Conservation (phyloP, 768 basidiomycete genomes). For the Cyclocybe cylindracea region DNA sequence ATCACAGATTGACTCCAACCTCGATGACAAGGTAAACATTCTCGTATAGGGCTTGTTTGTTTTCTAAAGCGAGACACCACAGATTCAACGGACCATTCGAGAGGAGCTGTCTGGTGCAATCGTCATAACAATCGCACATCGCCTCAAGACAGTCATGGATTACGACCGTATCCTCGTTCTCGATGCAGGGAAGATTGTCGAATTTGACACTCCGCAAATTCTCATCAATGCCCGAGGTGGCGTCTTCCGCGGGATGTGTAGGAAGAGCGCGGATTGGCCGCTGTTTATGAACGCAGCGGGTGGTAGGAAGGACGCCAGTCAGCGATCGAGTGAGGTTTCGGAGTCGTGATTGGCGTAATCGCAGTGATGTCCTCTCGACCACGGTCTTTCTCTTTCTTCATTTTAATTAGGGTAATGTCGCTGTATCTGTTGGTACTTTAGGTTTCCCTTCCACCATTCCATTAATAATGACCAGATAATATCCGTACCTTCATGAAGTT, state of each 20-base stretch:
- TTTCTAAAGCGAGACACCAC: not conserved
- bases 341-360: slow-evolving; percentile 4
- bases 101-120: slow-evolving; percentile 72
- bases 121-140: slow-evolving; percentile 84
- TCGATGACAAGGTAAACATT: slow-evolving; percentile 62
- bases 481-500: too few species aligned
- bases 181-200: slow-evolving; percentile 69
- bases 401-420: not conserved
- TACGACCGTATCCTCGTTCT: slow-evolving; percentile 76
- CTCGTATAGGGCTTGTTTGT: not conserved
- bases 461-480: too few species aligned
- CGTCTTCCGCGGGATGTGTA: slow-evolving; percentile 69
- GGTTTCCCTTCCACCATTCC: too few species aligned
- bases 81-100: slow-evolving; percentile 75
- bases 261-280: slow-evolving; percentile 57
- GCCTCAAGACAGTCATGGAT: slow-evolving; percentile 76
- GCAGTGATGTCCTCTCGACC: not conserved
- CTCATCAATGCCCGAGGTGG: slow-evolving; percentile 57
- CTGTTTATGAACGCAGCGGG: slow-evolving; percentile 29
- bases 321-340: slow-evolving; percentile 11
- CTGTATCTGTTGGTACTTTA: too few species aligned
- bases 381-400: not conserved
- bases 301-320: slow-evolving; percentile 4
- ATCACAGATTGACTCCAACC: slow-evolving; percentile 67
- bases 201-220: slow-evolving; percentile 67